These are phyloP conservation scores for Ustilaginoidea virens DNA, from an alignment of 2,329 filamentous ascomycete genomes.

Conservation along the genomic window DNA sequence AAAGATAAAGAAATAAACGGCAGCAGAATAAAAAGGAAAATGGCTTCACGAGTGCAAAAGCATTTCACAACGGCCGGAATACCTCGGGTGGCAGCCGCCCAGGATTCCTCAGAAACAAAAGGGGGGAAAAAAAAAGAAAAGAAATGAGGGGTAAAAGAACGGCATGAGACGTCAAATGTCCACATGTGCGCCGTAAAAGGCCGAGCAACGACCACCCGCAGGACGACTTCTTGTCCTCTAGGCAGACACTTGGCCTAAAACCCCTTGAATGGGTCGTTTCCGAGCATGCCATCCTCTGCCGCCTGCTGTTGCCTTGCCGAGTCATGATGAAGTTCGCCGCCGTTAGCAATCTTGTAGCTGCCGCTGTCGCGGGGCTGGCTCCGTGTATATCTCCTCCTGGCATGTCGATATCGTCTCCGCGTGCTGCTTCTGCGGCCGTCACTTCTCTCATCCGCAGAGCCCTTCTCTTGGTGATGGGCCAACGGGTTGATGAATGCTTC, in stretches of 20 bases:
- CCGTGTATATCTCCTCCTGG: slow-evolving; percentile 34
- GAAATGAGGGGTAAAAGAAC: no score
- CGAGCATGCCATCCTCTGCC: slow-evolving; percentile 39
- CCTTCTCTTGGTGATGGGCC: slow-evolving; percentile 30
- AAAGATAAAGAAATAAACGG: no score
- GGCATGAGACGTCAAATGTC: no score
- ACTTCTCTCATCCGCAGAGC: slow-evolving; percentile 32
- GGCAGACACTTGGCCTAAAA: slow-evolving; percentile 25
- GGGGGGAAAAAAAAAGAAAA: no score
- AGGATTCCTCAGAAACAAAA: no score
- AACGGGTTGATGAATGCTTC: slow-evolving; percentile 78
- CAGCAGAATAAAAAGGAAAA: no score
- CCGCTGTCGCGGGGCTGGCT: slow-evolving; percentile 38
- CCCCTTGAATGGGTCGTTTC: slow-evolving; percentile 46
- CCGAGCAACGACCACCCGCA: no score
- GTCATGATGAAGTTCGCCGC: slow-evolving; percentile 31
- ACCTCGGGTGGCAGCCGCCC: no score
- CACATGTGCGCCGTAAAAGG: no score
- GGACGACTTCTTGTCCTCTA: not conserved
- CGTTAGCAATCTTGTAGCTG: slow-evolving; percentile 21
- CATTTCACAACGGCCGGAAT: no score
- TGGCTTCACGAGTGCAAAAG: no score
- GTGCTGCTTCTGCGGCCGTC: slow-evolving; percentile 28
- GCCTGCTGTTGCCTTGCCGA: slow-evolving; percentile 24
- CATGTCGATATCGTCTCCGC: slow-evolving; percentile 39